A percentile compares a stretch with the other conserved stretches of the same genome.
Evolutionary conservation across 2,329 filamentous ascomycete species (phyloP).

Genomic region (Aureobasidium vineae): DNA sequence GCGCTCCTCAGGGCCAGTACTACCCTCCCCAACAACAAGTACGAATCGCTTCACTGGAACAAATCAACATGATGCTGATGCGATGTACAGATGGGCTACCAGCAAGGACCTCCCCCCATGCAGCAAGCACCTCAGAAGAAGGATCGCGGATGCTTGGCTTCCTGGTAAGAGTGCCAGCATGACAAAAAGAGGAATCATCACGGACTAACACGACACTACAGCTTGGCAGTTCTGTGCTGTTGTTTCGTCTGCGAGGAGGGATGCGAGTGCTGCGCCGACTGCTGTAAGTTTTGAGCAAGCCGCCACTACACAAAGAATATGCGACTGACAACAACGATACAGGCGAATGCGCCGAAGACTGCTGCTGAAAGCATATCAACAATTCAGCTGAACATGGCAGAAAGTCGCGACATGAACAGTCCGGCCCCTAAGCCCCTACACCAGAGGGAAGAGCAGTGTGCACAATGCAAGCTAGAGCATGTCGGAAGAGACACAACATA

Average conservation of each 20-base stretch:
- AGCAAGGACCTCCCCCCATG: constrained; percentile 49
- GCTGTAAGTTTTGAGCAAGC: constrained; percentile 40
- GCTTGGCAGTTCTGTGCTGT: constrained; percentile 58
- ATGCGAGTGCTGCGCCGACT: constrained; percentile 64
- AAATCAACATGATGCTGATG: neutral
- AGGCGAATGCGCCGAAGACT: constrained; percentile 48
- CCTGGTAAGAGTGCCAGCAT: constrained; percentile 39
- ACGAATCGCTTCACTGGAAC: neutral
- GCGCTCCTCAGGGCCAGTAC: constrained; percentile 35
- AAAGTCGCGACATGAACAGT: neutral
- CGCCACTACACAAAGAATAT: neutral
- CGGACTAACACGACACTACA: neutral
- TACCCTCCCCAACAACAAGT: constrained; percentile 38
- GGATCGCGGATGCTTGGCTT: constrained; percentile 52
- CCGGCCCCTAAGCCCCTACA: neutral
- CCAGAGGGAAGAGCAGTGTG: constrained; percentile 8
- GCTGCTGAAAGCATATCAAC: constrained; percentile 32
- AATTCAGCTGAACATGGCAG: neutral
- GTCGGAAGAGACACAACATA: neutral
- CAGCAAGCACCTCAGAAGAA: constrained; percentile 45
- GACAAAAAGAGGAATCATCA: neutral
- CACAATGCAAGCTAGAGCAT: constrained; percentile 2
- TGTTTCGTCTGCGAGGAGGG: constrained; percentile 64
- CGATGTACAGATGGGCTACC: constrained; percentile 37
- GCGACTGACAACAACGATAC: neutral